These are phyloP conservation scores for Linnemannia exigua DNA, from an alignment of 192 early-diverging fungal genomes.

Conservation along the genomic window DNA sequence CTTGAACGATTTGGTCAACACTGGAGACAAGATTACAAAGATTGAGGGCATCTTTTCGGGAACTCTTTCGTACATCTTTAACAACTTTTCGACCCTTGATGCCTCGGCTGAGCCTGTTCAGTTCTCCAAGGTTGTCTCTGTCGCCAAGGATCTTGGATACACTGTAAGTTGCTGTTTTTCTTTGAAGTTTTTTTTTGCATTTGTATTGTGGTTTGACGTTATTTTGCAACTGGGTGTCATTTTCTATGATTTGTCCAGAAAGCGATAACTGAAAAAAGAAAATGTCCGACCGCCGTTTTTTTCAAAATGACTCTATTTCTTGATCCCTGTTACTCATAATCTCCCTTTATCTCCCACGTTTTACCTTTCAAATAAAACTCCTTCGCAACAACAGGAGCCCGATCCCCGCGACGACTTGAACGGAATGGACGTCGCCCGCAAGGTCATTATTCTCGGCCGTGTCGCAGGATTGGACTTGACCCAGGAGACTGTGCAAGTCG, in stretches of 20 bases:
- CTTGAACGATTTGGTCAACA: conserved; percentile 89
- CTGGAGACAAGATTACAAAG: conserved; percentile 92
- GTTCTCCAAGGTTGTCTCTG: conserved; percentile 92
- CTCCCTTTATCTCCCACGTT: not conserved
- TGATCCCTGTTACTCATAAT: not conserved
- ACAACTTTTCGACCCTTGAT: conserved; percentile 88
- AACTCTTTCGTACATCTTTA: conserved; percentile 98
- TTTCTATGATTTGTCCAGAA: not conserved
- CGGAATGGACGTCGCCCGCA: conserved; percentile 99
- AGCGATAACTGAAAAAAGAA: not conserved
- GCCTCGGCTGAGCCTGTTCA: conserved; percentile 62
- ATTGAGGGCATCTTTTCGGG: conserved; percentile 99
- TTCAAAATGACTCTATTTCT: not conserved
- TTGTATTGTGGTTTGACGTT: not conserved
- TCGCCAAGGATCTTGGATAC: conserved; percentile 94
- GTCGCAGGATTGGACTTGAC: conserved; percentile 86
- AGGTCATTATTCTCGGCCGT: conserved; percentile 91
- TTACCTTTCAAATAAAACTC: not conserved
- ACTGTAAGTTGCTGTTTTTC: conserved; percentile 68
- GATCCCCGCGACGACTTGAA: conserved; percentile 99
- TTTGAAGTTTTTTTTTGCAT: conserved; percentile 1
- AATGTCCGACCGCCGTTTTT: not conserved
- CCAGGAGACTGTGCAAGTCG: conserved; percentile 85
- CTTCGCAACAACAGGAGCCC: conserved; percentile 76
- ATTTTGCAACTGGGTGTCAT: conserved; percentile 9